Evolutionary conservation across 306 rosid species (phyloP).

Genomic region (Inga leiocalycina): DNA sequence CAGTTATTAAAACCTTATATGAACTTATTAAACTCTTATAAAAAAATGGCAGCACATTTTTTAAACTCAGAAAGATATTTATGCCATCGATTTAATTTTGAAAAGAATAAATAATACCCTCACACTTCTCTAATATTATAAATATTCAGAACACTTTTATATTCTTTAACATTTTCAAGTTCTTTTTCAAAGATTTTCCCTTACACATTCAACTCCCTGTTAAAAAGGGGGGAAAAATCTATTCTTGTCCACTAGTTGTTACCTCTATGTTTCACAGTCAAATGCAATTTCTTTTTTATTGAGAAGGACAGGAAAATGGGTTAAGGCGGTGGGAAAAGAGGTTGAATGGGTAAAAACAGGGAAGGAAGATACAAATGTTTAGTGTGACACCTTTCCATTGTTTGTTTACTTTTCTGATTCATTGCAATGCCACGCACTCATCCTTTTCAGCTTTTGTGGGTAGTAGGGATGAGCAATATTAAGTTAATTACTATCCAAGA

Average conservation of each 20-base stretch:
- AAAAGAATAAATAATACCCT: too few species aligned
- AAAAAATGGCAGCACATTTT: too few species aligned
- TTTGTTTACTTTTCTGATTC: background rate
- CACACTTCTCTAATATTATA: too few species aligned
- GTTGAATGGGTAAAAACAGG: conserved; percentile 36
- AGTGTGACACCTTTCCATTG: background rate
- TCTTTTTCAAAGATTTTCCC: too few species aligned
- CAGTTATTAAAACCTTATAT: too few species aligned
- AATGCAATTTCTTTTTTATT: background rate
- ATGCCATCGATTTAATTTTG: too few species aligned
- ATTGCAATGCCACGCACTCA: background rate
- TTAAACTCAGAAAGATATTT: too few species aligned
- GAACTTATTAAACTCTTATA: too few species aligned
- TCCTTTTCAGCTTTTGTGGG: background rate
- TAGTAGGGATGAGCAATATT: conserved; percentile 4
- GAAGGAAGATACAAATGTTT: background rate
- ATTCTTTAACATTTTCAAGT: too few species aligned
- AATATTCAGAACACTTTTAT: too few species aligned
- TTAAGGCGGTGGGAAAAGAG: conserved; percentile 55
- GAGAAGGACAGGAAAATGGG: conserved; percentile 13
- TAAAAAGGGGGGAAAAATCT: background rate
- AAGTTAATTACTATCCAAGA: background rate
- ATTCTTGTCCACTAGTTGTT: background rate
- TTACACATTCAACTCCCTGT: background rate
- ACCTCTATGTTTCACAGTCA: background rate